Percentiles rank a stretch among this genome's conserved stretches.
Conservation (phyloP, 2,329 filamentous ascomycete species). For the Alternaria consortialis region DNA sequence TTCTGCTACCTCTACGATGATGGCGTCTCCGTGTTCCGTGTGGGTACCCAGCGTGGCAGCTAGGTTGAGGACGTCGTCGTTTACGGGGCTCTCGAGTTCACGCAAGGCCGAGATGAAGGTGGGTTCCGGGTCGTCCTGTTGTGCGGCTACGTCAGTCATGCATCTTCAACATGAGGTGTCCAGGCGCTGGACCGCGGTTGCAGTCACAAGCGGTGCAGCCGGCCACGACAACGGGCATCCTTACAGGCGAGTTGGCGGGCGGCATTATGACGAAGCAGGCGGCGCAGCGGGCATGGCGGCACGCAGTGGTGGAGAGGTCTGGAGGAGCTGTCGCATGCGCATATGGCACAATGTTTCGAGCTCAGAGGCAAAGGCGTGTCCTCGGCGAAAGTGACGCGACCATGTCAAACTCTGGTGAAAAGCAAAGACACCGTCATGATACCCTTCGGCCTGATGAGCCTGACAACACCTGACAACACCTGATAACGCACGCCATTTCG, state of each 20-base stretch:
- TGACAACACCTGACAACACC: background rate
- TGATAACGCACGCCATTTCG: conserved; percentile 1
- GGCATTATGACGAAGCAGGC: conserved; percentile 39
- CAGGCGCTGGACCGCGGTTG: conserved; percentile 1
- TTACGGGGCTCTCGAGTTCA: conserved; percentile 58
- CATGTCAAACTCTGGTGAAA: conserved; percentile 8
- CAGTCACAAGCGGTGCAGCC: background rate
- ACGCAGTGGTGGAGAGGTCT: conserved; percentile 5
- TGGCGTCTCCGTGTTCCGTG: background rate
- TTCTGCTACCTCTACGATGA: background rate
- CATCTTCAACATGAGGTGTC: background rate
- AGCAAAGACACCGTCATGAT: conserved; percentile 9
- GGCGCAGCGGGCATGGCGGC: conserved; percentile 26
- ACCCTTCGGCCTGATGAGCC: background rate
- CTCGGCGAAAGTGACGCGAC: conserved; percentile 9
- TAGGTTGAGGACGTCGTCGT: conserved; percentile 55
- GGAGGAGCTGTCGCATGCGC: conserved; percentile 15
- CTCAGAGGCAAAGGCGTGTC: conserved; percentile 4
- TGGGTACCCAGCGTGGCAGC: conserved; percentile 60
- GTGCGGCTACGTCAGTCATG: conserved; percentile 33
- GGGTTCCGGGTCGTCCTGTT: conserved; percentile 42
- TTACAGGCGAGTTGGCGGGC: conserved; percentile 47
- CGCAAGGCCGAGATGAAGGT: conserved; percentile 59
- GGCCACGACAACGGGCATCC: conserved; percentile 14
- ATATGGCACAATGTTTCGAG: conserved; percentile 14